These are phyloP conservation scores for Cymbidium sinense DNA, from an alignment of 106 monocot genomes.

Conservation along the genomic window DNA sequence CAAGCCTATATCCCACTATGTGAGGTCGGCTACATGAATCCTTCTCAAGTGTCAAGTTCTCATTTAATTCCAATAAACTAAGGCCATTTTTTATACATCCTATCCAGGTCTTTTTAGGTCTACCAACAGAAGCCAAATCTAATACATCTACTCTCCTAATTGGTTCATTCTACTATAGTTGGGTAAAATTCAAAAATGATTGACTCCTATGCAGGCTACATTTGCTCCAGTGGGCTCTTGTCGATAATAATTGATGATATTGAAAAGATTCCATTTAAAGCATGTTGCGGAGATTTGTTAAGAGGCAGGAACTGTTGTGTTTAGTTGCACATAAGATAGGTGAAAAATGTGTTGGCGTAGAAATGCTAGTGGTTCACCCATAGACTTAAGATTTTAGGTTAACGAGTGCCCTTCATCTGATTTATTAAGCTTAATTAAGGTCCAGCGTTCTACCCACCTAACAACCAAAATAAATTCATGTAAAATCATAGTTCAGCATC, in stretches of 20 bases:
- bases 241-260: background rate
- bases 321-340: background rate
- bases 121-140: too few species aligned
- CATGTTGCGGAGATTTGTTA: background rate
- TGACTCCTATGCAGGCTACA: background rate
- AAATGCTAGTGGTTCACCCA: background rate
- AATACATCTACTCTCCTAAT: too few species aligned
- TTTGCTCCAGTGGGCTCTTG: background rate
- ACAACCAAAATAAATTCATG: background rate
- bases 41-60: too few species aligned
- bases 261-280: background rate
- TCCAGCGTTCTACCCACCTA: background rate
- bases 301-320: background rate
- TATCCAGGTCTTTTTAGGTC: too few species aligned
- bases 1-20: too few species aligned
- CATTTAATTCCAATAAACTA: too few species aligned
- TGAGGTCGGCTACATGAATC: too few species aligned
- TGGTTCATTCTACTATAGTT: background rate
- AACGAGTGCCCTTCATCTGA: background rate
- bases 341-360: background rate
- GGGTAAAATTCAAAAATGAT: background rate
- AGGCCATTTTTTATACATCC: too few species aligned
- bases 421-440: background rate
- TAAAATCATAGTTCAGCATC: background rate
- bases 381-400: background rate